Base-by-base conservation (phyloP, 2,329 filamentous ascomycete species). In the Colletotrichum sp. region DNA sequence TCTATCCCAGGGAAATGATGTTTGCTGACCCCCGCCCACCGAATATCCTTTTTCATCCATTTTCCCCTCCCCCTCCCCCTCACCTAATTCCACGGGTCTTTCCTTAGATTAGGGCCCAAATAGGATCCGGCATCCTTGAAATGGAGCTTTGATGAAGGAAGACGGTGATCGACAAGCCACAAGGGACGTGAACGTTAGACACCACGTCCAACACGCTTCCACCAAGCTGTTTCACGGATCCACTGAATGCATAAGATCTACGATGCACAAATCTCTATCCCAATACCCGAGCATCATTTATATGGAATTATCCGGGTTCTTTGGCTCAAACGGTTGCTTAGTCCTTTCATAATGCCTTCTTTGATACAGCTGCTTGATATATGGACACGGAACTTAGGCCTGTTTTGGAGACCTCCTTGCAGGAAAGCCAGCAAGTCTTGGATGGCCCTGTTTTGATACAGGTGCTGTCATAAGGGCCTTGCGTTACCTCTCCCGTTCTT, bases 1-100 rank as follows among this genome's bases (percentile, higher is more conserved):
- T 71, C 60, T 57, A 65, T 69, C 48, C 59, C 59, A 65, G 65
- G 70, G 74, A 76, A 74, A 76, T 74, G 64, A 69, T 76, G 65
- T 76, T 69, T 69, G 74, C 71, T 69, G 28, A 69, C 64, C 74
- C 64, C 57, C 59, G 65, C 71, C 70, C 55, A 74, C 59, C 64
- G 59, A 76, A 36, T 69, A 34, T 69, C 74, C 70, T 73, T 59
- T 75, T 72, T 22, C 70, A 32, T 67, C 32, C 55, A 7, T 26
- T 48, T 22, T 22, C 59, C 64, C 73, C 44, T 60, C 73, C 48
- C 67, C 72, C 32, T 72, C 48, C 32, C 64, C 63, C 59, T 52
- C 39, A 60, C 34, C 55, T 26, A 36, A 55, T 75, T 28, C 70
- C 70, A 69, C 64, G 70, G 74, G 28, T 57, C 70, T 74, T 32